These are phyloP conservation scores for Phytopythium cucurbitacearum DNA, from an alignment of 352 stramenopile genomes.

Conservation along the genomic window DNA sequence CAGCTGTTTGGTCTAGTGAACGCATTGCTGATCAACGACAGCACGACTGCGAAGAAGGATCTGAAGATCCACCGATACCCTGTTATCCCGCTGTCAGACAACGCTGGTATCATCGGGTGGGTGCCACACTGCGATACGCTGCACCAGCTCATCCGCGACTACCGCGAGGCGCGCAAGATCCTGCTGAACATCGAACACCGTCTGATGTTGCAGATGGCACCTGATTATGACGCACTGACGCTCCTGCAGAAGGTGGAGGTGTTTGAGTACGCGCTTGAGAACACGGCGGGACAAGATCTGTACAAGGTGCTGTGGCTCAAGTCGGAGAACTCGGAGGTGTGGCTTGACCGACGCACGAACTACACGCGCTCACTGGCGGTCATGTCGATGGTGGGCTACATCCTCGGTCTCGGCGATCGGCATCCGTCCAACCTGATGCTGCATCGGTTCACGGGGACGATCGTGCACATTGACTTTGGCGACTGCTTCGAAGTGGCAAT, in stretches of 20 bases:
- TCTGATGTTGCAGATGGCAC: slow-evolving; percentile 82
- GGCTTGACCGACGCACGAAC: slow-evolving; percentile 96
- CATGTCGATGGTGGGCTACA: slow-evolving; percentile 99
- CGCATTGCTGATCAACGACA: slow-evolving; percentile 95
- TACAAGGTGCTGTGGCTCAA: slow-evolving; percentile 97
- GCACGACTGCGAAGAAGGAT: slow-evolving; percentile 95
- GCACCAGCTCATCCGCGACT: slow-evolving; percentile 96
- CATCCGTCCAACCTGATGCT: slow-evolving; percentile 99
- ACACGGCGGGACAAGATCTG: slow-evolving; percentile 95
- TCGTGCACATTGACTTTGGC: slow-evolving; percentile 98
- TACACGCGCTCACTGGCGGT: slow-evolving; percentile 97
- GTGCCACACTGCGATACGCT: slow-evolving; percentile 98
- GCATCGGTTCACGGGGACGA: slow-evolving; percentile 94
- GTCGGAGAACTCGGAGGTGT: slow-evolving; percentile 97
- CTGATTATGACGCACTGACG: slow-evolving; percentile 95
- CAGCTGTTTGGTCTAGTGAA: slow-evolving; percentile 99
- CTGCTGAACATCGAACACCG: slow-evolving; percentile 94
- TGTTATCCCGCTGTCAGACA: slow-evolving; percentile 98
- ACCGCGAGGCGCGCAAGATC: slow-evolving; percentile 89
- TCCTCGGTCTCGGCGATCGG: slow-evolving; percentile 98
- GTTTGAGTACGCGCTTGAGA: slow-evolving; percentile 92
- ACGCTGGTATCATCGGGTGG: slow-evolving; percentile 97
- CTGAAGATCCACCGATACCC: slow-evolving; percentile 97
- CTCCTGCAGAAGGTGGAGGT: slow-evolving; percentile 99
- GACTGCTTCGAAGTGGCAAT: slow-evolving; percentile 99